These are phyloP conservation scores for Samsoniella hepiali DNA, from an alignment of 2,329 filamentous ascomycete genomes.

Conservation along the genomic window DNA sequence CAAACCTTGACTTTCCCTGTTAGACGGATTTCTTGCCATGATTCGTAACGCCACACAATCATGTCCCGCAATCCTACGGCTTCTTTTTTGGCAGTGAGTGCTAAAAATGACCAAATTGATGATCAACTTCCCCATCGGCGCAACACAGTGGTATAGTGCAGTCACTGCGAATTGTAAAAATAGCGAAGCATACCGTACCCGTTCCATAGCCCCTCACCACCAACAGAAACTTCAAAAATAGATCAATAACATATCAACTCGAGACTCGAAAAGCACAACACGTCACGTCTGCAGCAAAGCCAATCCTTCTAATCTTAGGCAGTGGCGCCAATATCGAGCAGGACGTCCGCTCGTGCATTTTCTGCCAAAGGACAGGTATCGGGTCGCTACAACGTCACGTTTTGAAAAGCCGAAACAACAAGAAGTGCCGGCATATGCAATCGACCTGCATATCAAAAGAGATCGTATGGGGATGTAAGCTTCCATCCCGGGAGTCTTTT, in stretches of 20 bases:
- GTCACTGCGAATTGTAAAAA: background rate
- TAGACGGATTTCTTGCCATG: too few species aligned
- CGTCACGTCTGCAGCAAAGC: background rate
- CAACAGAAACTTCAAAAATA: background rate
- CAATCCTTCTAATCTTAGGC: background rate
- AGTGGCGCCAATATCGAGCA: background rate
- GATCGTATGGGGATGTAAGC: background rate
- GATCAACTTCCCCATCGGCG: too few species aligned
- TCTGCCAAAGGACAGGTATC: background rate
- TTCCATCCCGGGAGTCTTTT: background rate
- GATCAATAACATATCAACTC: too few species aligned
- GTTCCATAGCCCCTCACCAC: too few species aligned
- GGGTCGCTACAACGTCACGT: background rate
- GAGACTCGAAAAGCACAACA: background rate
- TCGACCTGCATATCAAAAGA: conserved; percentile 12
- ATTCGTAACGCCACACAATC: too few species aligned
- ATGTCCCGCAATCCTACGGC: too few species aligned
- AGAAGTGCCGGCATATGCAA: conserved; percentile 15
- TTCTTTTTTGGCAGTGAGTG: too few species aligned
- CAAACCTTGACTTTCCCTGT: too few species aligned
- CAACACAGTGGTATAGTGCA: too few species aligned
- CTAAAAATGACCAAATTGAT: too few species aligned
- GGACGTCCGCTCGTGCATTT: background rate
- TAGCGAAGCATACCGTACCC: background rate
- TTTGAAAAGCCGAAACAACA: conserved; percentile 7